phyloP scores from a whole-genome alignment of 2,329 filamentous ascomycete genomes.

The Fusarium albidum region DNA sequence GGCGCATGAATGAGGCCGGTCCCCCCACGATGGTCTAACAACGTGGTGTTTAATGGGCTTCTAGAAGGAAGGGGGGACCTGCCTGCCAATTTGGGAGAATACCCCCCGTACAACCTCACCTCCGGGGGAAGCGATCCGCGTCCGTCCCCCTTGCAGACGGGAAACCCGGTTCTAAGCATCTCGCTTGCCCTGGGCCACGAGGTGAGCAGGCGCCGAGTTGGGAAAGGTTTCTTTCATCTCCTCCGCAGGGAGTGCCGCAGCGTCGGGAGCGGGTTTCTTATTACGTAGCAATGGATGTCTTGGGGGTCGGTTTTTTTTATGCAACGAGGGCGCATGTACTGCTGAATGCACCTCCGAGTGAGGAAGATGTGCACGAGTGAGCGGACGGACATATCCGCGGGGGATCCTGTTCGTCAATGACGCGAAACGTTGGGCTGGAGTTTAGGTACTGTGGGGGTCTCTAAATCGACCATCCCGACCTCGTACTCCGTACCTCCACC shows the following conservation, averaged over 20 bases:
- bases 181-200: conserved; percentile 22
- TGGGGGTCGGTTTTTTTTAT: no score
- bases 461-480: no score
- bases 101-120: no score
- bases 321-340: no score
- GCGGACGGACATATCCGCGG: not conserved
- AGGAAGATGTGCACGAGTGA: no score
- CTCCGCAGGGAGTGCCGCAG: conserved; percentile 31
- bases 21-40: not conserved
- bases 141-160: conserved; percentile 20
- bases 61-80: not conserved
- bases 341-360: no score
- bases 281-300: conserved; percentile 11
- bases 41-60: not conserved
- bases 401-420: not conserved
- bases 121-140: conserved; percentile 1
- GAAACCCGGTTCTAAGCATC: conserved; percentile 1
- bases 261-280: conserved; percentile 28
- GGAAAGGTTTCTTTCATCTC: not conserved
- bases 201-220: conserved; percentile 9
- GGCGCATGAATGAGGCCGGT: conserved; percentile 2
- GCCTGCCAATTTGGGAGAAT: not conserved
- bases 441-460: no score
- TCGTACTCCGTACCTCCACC: no score
- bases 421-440: conserved; percentile 15